Evolutionary conservation across 495 filamentous ascomycete species (phyloP).

Genomic region (Penicillium antarcticum): DNA sequence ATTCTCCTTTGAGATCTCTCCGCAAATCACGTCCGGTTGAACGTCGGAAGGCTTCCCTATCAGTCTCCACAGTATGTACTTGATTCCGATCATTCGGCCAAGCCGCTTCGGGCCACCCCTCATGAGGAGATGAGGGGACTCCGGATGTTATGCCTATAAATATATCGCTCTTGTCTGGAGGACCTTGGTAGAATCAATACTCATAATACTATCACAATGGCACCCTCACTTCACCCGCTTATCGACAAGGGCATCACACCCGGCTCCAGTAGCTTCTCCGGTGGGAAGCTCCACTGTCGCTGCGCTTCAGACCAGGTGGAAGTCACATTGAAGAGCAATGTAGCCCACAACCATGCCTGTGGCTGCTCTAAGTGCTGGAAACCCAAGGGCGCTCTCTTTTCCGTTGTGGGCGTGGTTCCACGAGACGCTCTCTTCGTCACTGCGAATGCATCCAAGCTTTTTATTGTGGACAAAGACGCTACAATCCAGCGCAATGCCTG

Average conservation of each 20-base stretch:
- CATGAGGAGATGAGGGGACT: conserved; percentile 5
- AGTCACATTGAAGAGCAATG: conserved; percentile 48
- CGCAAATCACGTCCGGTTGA: not conserved
- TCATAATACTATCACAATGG: conserved; percentile 12
- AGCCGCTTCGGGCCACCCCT: not conserved
- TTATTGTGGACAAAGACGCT: conserved; percentile 48
- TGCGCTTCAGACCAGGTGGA: conserved; percentile 49
- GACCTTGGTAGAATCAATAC: not conserved
- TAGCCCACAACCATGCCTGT: conserved; percentile 63
- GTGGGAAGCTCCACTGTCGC: conserved; percentile 54
- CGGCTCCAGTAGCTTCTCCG: conserved; percentile 44
- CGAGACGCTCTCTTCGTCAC: conserved; percentile 43
- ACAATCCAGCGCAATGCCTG: conserved; percentile 58
- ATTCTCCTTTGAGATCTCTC: conserved; percentile 1
- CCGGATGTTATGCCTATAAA: not conserved
- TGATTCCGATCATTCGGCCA: not conserved
- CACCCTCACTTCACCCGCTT: conserved; percentile 52
- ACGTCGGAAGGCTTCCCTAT: not conserved
- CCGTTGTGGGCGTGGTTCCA: conserved; percentile 54
- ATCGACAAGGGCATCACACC: conserved; percentile 53
- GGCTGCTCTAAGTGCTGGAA: conserved; percentile 68
- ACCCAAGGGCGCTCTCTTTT: conserved; percentile 54
- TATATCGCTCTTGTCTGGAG: not conserved
- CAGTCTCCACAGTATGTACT: too few species aligned
- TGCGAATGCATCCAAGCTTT: conserved; percentile 49